Conservation (phyloP, 257 asterid species). For the Dorcoceras hygrometricum region DNA sequence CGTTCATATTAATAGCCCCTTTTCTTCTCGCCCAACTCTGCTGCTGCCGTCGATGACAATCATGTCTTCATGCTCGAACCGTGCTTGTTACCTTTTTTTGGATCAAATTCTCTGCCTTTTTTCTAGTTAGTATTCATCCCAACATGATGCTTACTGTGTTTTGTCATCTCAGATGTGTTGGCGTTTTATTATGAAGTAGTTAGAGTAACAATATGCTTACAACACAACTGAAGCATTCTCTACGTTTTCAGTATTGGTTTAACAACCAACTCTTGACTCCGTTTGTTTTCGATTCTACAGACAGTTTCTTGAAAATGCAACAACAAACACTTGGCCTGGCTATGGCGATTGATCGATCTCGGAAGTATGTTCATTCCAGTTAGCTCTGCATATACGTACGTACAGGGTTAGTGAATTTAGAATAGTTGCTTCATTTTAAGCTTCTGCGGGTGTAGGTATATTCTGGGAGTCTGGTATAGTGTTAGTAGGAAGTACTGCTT, state of each 20-base stretch:
- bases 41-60: neutral
- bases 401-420: constrained; percentile 39
- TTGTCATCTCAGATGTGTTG: neutral
- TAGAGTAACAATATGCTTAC: neutral
- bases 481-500: constrained; percentile 24
- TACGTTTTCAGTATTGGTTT: neutral
- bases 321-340: constrained; percentile 27
- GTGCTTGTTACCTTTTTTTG: too few species aligned
- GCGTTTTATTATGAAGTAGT: neutral
- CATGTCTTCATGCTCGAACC: neutral
- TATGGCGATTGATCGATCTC: constrained; percentile 18
- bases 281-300: constrained; percentile 28
- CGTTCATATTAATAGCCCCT: neutral
- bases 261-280: neutral
- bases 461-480: constrained; percentile 24
- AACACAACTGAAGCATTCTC: neutral
- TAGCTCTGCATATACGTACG: constrained; percentile 44
- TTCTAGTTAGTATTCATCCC: neutral
- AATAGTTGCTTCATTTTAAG: constrained; percentile 23
- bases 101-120: neutral
- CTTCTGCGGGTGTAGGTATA: constrained; percentile 18
- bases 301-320: constrained; percentile 33
- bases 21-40: neutral
- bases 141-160: neutral
- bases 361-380: constrained; percentile 27